Conservation (phyloP, 148 eudicot genomes). For the Rhododendron williamsianum region DNA sequence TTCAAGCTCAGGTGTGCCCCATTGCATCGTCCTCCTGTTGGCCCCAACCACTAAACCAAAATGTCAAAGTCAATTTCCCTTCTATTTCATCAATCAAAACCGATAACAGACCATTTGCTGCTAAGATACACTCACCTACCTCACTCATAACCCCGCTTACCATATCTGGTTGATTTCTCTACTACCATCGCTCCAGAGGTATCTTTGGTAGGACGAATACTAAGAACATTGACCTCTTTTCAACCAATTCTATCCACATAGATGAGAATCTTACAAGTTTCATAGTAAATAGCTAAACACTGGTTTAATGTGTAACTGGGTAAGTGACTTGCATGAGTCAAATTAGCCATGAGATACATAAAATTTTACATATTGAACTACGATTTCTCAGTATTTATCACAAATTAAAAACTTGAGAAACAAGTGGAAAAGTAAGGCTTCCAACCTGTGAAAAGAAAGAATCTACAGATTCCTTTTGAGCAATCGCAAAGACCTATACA, state of each 20-base stretch:
- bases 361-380: not conserved
- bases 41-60: not conserved
- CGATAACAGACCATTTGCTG: not conserved
- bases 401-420: not conserved
- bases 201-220: not conserved
- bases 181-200: not conserved
- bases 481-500: constrained; percentile 78
- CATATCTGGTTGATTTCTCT: not conserved
- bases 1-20: not conserved
- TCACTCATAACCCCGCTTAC: not conserved
- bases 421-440: constrained; percentile 2
- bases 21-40: not conserved
- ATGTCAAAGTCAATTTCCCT: not conserved
- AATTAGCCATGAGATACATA: not conserved
- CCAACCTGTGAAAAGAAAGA: constrained; percentile 89
- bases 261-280: not conserved
- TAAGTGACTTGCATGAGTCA: not conserved
- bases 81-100: not conserved
- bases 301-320: not conserved
- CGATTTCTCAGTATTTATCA: not conserved
- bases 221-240: not conserved
- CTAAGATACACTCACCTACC: not conserved
- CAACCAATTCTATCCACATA: not conserved
- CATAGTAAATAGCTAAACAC: not conserved
- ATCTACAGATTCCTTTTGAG: constrained; percentile 92